Evolutionary conservation across 495 filamentous ascomycete species (phyloP).

Genomic region (Evansstolkia leycettana): DNA sequence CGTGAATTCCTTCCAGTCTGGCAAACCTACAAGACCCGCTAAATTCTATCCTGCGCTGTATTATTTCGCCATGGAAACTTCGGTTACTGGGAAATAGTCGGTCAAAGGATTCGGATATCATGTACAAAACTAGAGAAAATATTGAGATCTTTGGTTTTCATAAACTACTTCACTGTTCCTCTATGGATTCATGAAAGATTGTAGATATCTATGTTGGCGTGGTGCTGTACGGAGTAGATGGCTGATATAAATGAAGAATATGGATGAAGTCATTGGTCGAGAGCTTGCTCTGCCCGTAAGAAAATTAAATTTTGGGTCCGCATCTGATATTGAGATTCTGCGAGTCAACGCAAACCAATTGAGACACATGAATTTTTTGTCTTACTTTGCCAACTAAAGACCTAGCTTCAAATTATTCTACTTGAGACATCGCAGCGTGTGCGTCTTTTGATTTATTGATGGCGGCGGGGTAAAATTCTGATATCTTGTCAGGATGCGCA

Average conservation of each 20-base stretch:
- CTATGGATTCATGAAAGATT: neutral
- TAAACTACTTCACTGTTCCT: neutral
- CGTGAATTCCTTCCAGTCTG: constrained; percentile 45
- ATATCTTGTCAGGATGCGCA: constrained; percentile 50
- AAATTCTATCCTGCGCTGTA: constrained; percentile 11
- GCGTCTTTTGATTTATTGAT: constrained; percentile 15
- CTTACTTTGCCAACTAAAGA: neutral
- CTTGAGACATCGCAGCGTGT: neutral
- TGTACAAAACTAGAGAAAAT: constrained; percentile 35
- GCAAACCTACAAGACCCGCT: constrained; percentile 67
- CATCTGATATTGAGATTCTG: constrained; percentile 9
- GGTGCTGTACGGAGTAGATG: constrained; percentile 8
- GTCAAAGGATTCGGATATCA: constrained; percentile 19
- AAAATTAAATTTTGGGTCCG: constrained; percentile 34
- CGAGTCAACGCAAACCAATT: constrained; percentile 1
- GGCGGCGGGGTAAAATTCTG: constrained; percentile 30
- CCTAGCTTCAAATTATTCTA: neutral
- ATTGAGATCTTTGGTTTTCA: constrained; percentile 9
- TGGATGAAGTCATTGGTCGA: constrained; percentile 41
- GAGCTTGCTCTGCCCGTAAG: constrained; percentile 13
- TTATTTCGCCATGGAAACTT: constrained; percentile 10
- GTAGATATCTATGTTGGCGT: neutral
- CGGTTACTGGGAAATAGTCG: constrained; percentile 8
- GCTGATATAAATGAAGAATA: constrained; percentile 22
- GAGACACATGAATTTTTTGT: constrained; percentile 6